phyloP scores from a whole-genome alignment of 176 grass and related monocot species.

The Pontederia paniculata region DNA sequence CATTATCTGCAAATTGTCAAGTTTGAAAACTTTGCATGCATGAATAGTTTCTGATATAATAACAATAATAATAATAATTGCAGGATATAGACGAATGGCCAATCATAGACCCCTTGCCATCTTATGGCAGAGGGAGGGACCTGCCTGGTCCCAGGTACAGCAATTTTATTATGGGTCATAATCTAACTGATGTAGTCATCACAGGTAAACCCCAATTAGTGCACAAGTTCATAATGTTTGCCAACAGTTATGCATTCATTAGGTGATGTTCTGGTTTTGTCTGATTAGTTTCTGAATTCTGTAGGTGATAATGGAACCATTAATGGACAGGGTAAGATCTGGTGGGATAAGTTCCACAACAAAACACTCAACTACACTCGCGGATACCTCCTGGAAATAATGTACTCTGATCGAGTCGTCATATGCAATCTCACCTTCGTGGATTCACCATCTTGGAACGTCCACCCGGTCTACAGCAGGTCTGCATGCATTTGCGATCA shows the following conservation, averaged over 20 bases:
- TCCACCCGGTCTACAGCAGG: conserved; percentile 90
- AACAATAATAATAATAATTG: background rate
- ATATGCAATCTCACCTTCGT: conserved; percentile 71
- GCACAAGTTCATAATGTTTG: too few species aligned
- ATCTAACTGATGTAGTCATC: conserved; percentile 83
- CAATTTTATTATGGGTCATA: conserved; percentile 73
- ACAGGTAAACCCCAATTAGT: conserved; percentile 32
- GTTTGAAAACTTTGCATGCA: too few species aligned
- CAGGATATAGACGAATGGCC: conserved; percentile 73
- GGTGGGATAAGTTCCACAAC: conserved; percentile 76
- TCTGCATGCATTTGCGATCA: conserved; percentile 13
- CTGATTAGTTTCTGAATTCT: too few species aligned
- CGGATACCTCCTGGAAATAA: conserved; percentile 62
- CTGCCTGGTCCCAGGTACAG: conserved; percentile 62
- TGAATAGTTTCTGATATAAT: too few species aligned
- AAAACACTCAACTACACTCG: conserved; percentile 60
- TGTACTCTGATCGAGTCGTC: conserved; percentile 44
- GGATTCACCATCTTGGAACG: conserved; percentile 67
- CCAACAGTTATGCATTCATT: too few species aligned
- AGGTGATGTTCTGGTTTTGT: too few species aligned
- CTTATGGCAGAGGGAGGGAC: conserved; percentile 89
- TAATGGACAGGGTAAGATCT: conserved; percentile 71
- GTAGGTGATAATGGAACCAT: conserved; percentile 79
- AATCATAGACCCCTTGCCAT: conserved; percentile 70
- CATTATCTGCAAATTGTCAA: too few species aligned